Evolutionary conservation across 441 rosid genomes (phyloP).

Genomic region (Kokia cookei): DNA sequence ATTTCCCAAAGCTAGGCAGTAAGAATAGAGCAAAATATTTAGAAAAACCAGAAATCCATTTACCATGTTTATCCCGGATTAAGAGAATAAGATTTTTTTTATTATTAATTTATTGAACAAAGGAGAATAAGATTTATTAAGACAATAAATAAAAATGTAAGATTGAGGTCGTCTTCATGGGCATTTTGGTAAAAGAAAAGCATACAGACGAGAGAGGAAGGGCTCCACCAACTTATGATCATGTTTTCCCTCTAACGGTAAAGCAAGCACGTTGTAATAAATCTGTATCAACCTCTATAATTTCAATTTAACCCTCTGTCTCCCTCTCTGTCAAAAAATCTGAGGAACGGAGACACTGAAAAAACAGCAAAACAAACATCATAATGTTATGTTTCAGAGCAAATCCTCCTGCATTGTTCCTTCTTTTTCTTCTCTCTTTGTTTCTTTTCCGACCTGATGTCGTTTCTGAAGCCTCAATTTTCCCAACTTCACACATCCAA

Average conservation of each 20-base stretch:
- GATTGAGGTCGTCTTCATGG: background rate
- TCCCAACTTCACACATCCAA: constrained; percentile 13
- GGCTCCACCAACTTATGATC: background rate
- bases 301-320: background rate
- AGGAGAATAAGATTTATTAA: no score
- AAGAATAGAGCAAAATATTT: no score
- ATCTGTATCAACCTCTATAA: background rate
- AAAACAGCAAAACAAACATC: background rate
- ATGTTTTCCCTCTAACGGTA: background rate
- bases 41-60: no score
- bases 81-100: no score
- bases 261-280: background rate
- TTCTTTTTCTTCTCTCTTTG: constrained; percentile 13
- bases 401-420: constrained; percentile 16
- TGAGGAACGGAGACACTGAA: background rate
- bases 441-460: constrained; percentile 17
- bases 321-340: background rate
- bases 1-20: no score
- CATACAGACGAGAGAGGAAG: background rate
- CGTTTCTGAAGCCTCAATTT: constrained; percentile 15
- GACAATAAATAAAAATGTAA: background rate
- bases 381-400: constrained; percentile 33
- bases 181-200: background rate
- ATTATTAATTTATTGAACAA: no score
- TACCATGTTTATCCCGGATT: no score